These are phyloP conservation scores for Priceomyces castillae DNA, from an alignment of 805 yeast genomes.

Conservation along the genomic window DNA sequence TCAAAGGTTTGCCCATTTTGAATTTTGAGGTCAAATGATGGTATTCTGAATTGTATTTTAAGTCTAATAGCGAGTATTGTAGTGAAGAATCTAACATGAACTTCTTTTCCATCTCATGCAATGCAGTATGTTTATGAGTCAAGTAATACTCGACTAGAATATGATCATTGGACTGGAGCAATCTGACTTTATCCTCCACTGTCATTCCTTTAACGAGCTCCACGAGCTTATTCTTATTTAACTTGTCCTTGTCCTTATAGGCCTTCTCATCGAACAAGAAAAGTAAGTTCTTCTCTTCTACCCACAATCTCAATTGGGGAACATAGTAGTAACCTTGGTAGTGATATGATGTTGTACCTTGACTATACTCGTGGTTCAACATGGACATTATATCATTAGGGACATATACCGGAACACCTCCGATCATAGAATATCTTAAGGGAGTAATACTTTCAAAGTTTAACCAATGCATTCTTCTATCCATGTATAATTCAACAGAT, in stretches of 20 bases:
- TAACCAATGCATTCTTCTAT: slow-evolving; percentile 33
- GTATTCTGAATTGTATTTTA: slow-evolving; percentile 19
- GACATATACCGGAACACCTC: slow-evolving; percentile 44
- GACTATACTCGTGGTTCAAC: slow-evolving; percentile 25
- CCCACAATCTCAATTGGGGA: slow-evolving; percentile 23
- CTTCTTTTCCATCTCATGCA: slow-evolving; percentile 23
- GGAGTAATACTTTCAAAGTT: slow-evolving; percentile 46
- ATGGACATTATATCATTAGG: slow-evolving; percentile 27
- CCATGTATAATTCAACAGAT: slow-evolving; percentile 26
- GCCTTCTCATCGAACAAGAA: slow-evolving; percentile 14
- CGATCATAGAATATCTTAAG: slow-evolving; percentile 50
- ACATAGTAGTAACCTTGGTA: slow-evolving; percentile 23
- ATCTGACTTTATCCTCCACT: slow-evolving; percentile 20
- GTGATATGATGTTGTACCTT: slow-evolving; percentile 21
- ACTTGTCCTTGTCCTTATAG: slow-evolving; percentile 11
- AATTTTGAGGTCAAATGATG: slow-evolving; percentile 24
- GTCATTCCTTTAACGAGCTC: slow-evolving; percentile 13
- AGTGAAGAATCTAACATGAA: slow-evolving; percentile 21
- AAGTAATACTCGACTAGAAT: slow-evolving; percentile 25
- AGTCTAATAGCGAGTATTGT: slow-evolving; percentile 14
- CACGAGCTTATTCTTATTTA: slow-evolving; percentile 12
- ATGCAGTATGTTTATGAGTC: slow-evolving; percentile 22
- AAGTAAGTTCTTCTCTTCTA: slow-evolving; percentile 13
- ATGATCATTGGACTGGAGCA: slow-evolving; percentile 20
- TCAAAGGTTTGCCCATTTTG: slow-evolving; percentile 23